phyloP scores from a whole-genome alignment of 2,329 filamentous ascomycete species.

The Cercospora sp. region DNA sequence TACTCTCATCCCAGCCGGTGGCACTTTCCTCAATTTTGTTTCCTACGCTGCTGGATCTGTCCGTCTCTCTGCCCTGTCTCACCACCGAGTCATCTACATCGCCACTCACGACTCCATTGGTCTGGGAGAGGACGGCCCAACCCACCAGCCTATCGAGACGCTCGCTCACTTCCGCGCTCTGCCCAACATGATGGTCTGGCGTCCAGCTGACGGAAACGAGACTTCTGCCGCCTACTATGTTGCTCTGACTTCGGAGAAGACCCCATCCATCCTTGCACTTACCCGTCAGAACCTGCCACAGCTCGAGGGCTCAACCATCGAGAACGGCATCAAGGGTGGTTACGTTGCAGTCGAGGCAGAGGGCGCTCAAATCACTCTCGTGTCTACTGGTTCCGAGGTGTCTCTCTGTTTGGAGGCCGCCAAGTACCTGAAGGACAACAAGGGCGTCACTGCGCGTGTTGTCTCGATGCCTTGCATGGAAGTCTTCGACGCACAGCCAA shows the following conservation, averaged over 20 bases:
- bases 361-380: constrained; percentile 81
- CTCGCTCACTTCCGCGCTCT: constrained; percentile 97
- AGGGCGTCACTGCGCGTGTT: constrained; percentile 83
- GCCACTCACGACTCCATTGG: constrained; percentile 99
- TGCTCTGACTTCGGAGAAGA: constrained; percentile 83
- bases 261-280: constrained; percentile 88
- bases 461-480: constrained; percentile 97
- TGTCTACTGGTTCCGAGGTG: constrained; percentile 96
- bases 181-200: constrained; percentile 99
- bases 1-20: constrained; percentile 87
- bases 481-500: constrained; percentile 89
- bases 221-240: constrained; percentile 97
- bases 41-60: constrained; percentile 95
- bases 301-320: constrained; percentile 89
- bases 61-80: constrained; percentile 88
- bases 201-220: constrained; percentile 97
- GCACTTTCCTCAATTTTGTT: constrained; percentile 99
- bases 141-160: constrained; percentile 98
- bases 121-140: constrained; percentile 97
- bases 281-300: constrained; percentile 98
- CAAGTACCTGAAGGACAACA: constrained; percentile 86
- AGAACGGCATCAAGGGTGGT: constrained; percentile 89
- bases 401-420: constrained; percentile 88
- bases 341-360: constrained; percentile 86
- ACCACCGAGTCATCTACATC: constrained; percentile 88